Conservation (phyloP, 2,329 filamentous ascomycete species). For the Diaporthe sp. region DNA sequence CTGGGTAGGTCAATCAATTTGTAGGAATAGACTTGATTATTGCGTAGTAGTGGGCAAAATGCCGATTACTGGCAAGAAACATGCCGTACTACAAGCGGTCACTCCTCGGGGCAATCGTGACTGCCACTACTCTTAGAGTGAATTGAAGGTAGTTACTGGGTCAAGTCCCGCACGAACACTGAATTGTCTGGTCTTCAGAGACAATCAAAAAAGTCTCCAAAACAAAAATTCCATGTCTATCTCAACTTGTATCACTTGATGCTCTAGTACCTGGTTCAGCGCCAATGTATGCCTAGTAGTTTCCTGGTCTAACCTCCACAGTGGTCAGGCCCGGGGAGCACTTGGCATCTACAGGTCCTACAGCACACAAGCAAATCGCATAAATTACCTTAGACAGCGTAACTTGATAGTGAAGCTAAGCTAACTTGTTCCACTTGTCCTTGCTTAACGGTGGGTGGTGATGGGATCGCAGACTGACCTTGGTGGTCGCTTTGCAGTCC, state of each 20-base stretch:
- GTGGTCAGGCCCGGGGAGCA: conserved; percentile 12
- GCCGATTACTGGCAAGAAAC: not conserved
- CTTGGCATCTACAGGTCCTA: not conserved
- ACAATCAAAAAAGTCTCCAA: not conserved
- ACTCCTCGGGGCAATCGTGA: not conserved
- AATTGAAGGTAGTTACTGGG: not conserved
- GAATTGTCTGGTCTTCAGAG: accelerated
- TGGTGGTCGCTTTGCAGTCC: not conserved
- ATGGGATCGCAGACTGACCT: not conserved
- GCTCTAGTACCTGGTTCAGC: not conserved
- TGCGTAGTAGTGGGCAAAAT: too few relatives aligned
- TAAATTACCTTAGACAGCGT: not conserved
- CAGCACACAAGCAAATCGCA: not conserved
- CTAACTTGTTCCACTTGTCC: not conserved
- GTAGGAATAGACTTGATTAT: not conserved
- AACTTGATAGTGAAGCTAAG: not conserved
- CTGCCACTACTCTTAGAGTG: not conserved
- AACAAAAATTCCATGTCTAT: accelerated
- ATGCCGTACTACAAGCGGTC: not conserved
- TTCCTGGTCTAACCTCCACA: not conserved
- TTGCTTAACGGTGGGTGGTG: not conserved
- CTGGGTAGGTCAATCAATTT: not conserved
- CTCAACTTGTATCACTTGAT: not conserved
- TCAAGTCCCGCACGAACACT: not conserved
- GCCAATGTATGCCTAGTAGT: not conserved